Percentiles rank a stretch among this genome's conserved stretches.
phyloP scores from a whole-genome alignment of 768 basidiomycete species.

The Lyophyllum shimeji region DNA sequence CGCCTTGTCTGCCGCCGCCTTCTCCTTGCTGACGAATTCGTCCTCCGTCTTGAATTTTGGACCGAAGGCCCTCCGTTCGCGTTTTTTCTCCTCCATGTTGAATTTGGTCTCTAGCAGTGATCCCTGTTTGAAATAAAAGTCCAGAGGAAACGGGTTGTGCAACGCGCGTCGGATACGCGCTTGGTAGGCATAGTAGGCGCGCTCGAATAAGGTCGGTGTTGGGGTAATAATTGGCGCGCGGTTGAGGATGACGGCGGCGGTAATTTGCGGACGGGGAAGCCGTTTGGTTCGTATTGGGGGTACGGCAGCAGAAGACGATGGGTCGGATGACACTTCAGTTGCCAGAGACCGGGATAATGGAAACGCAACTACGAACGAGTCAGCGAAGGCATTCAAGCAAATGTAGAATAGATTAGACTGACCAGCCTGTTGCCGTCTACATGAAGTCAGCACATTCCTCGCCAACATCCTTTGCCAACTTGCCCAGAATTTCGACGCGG shows the following conservation, averaged over 20 bases:
- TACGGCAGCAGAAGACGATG: conserved; percentile 19
- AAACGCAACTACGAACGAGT: conserved; percentile 7
- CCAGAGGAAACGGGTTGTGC: conserved; percentile 83
- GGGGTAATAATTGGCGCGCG: conserved; percentile 76
- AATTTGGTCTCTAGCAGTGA: conserved; percentile 83
- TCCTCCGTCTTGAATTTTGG: conserved; percentile 49
- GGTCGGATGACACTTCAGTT: conserved; percentile 35
- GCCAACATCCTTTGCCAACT: conserved; percentile 29
- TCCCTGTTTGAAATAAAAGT: conserved; percentile 94
- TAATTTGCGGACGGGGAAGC: conserved; percentile 31
- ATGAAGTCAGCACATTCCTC: conserved; percentile 28
- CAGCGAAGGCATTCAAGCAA: neutral
- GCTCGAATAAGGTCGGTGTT: conserved; percentile 71
- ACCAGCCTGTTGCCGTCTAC: conserved; percentile 31
- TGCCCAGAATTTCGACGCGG: neutral
- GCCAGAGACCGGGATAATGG: conserved; percentile 39
- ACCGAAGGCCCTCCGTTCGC: conserved; percentile 78
- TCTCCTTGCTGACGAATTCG: conserved; percentile 40
- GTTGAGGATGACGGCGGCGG: conserved; percentile 72
- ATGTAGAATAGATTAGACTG: neutral
- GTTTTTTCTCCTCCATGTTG: conserved; percentile 67
- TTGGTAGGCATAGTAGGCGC: conserved; percentile 83
- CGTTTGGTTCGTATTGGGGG: conserved; percentile 16
- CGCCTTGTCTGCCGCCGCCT: conserved; percentile 53
- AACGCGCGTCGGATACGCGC: conserved; percentile 80